phyloP scores from a whole-genome alignment of 1,284 basidiomycete genomes.

The Cryptococcus neoformans region DNA sequence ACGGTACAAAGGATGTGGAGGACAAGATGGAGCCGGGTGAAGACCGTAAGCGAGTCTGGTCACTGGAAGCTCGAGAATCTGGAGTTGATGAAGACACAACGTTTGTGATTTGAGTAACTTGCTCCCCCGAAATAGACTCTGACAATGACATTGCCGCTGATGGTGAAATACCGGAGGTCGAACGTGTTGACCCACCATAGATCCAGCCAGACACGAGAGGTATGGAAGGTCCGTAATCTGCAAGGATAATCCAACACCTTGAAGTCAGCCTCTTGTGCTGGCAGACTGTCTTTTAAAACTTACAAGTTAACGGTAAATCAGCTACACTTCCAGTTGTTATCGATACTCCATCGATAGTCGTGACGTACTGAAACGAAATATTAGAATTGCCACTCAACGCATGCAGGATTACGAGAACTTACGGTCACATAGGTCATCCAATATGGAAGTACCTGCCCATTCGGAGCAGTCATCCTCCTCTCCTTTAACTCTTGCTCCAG shows the following conservation, averaged over 20 bases:
- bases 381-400: not conserved
- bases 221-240: conserved; percentile 29
- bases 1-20: no score
- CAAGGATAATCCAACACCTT: not conserved
- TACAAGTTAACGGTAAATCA: conserved; percentile 27
- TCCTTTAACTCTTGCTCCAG: no score
- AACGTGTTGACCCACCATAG: conserved; percentile 19
- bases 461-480: not conserved
- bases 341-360: conserved; percentile 12
- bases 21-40: not conserved
- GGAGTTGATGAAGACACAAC: not conserved
- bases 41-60: not conserved
- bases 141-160: not conserved
- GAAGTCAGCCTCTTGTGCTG: not conserved
- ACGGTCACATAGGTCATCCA: conserved; percentile 15
- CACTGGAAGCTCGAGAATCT: not conserved
- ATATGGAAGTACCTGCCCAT: conserved; percentile 17
- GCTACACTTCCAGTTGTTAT: conserved; percentile 24
- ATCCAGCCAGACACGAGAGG: conserved; percentile 22
- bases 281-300: conserved; percentile 5
- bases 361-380: conserved; percentile 14
- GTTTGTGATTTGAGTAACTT: not conserved
- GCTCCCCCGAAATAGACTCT: not conserved
- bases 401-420: not conserved
- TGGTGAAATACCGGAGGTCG: not conserved